Percentiles rank a stretch among this genome's conserved stretches.
These are phyloP conservation scores for Stromatinia cepivora DNA, from an alignment of 2,329 filamentous ascomycete species.

Conservation along the genomic window DNA sequence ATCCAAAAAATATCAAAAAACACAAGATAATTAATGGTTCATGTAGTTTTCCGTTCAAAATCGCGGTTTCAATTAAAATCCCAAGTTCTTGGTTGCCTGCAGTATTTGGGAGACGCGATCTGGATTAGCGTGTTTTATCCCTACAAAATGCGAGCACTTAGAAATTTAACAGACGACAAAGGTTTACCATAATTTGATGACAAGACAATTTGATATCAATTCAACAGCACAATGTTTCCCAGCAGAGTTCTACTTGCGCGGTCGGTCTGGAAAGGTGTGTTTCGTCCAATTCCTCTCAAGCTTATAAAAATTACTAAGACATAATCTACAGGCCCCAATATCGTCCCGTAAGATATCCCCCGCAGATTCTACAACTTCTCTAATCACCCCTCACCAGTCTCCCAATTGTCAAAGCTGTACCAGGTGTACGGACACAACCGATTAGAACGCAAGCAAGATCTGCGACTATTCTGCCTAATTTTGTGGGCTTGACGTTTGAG, in stretches of 20 bases:
- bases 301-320: conserved; percentile 23
- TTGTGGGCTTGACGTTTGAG: conserved; percentile 69
- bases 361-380: conserved; percentile 28
- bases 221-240: conserved; percentile 52
- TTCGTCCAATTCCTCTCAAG: not conserved
- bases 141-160: conserved; percentile 24
- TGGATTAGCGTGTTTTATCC: conserved; percentile 30
- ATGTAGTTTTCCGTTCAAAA: not conserved
- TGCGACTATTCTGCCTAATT: conserved; percentile 72
- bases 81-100: conserved; percentile 14
- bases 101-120: conserved; percentile 30
- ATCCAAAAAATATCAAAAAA: not conserved
- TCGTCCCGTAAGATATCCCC: conserved; percentile 61
- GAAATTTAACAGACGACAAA: conserved; percentile 18
- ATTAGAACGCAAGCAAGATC: conserved; percentile 69
- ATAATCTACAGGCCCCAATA: conserved; percentile 60
- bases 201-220: conserved; percentile 15
- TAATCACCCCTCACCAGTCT: conserved; percentile 49
- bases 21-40: not conserved
- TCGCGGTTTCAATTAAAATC: not conserved
- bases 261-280: conserved; percentile 73
- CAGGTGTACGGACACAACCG: conserved; percentile 57
- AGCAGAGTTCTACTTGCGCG: conserved; percentile 60
- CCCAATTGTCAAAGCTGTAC: conserved; percentile 50
- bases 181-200: not conserved